Percentiles rank a stretch among this genome's conserved stretches.
phyloP scores from a whole-genome alignment of 345 rosid genomes.

The Isatis tinctoria region DNA sequence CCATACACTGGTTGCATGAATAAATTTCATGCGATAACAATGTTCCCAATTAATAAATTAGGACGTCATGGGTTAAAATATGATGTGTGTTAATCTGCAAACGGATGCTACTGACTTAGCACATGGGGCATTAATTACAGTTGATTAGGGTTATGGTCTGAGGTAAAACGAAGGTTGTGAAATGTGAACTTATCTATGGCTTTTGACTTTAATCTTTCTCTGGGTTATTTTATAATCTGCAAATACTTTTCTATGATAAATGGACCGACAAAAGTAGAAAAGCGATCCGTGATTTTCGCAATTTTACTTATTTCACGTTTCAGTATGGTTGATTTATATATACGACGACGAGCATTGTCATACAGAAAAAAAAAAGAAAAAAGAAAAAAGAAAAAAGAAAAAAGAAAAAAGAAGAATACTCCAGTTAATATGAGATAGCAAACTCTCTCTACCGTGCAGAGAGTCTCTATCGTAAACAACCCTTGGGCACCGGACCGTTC shows the following conservation, averaged over 20 bases:
- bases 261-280: slow-evolving; percentile 17
- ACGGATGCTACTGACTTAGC: neutral
- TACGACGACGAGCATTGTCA: neutral
- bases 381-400: no score
- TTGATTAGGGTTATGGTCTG: neutral
- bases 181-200: neutral
- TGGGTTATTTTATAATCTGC: neutral
- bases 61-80: neutral
- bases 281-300: slow-evolving; percentile 24
- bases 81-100: neutral
- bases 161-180: neutral
- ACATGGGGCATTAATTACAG: slow-evolving; percentile 1
- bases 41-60: neutral
- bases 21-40: neutral
- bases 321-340: neutral
- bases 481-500: neutral
- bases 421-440: neutral
- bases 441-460: neutral
- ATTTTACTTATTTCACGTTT: slow-evolving; percentile 11
- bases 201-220: neutral
- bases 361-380: neutral
- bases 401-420: neutral
- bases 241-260: neutral
- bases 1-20: neutral
- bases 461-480: neutral